Evolutionary conservation across 176 grass and related monocot genomes (phyloP).

Genomic region (Alloteropsis semialata): DNA sequence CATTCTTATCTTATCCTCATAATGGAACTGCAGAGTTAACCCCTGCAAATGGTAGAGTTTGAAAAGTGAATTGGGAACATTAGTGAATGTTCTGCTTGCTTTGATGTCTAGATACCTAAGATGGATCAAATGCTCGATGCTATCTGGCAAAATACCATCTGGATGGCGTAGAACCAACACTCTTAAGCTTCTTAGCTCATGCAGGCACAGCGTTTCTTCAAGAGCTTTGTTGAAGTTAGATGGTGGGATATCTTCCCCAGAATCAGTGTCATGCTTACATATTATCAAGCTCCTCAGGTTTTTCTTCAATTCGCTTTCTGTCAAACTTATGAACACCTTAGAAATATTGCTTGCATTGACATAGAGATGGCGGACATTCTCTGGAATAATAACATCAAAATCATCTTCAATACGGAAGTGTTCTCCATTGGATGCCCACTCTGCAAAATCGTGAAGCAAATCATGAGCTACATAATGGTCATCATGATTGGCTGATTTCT

Average conservation of each 20-base stretch:
- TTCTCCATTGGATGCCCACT: slow-evolving; percentile 35
- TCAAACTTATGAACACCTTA: not conserved
- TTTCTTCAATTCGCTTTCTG: slow-evolving; percentile 23
- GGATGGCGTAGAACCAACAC: slow-evolving; percentile 33
- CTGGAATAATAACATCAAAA: slow-evolving; percentile 1
- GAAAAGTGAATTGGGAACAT: slow-evolving; percentile 31
- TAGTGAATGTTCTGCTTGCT: not conserved
- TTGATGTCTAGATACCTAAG: slow-evolving; percentile 47
- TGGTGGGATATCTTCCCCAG: not conserved
- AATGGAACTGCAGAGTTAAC: slow-evolving; percentile 1
- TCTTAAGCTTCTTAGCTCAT: slow-evolving; percentile 30
- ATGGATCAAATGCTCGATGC: slow-evolving; percentile 24
- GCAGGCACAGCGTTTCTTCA: not conserved
- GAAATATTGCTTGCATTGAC: slow-evolving; percentile 31
- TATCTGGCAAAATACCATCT: slow-evolving; percentile 17
- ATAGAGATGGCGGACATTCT: slow-evolving; percentile 41
- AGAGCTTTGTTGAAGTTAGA: slow-evolving; percentile 23
- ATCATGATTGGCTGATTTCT: not conserved
- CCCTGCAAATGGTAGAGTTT: slow-evolving; percentile 41
- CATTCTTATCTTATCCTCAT: not conserved
- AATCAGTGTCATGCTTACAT: not conserved
- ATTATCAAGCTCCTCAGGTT: slow-evolving; percentile 47
- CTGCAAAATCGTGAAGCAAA: slow-evolving; percentile 54
- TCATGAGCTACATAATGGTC: slow-evolving; percentile 50
- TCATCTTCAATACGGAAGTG: slow-evolving; percentile 44